Conservation (phyloP, 225 moss, liverwort and hornwort genomes). For the Sphagnum tenellum region DNA sequence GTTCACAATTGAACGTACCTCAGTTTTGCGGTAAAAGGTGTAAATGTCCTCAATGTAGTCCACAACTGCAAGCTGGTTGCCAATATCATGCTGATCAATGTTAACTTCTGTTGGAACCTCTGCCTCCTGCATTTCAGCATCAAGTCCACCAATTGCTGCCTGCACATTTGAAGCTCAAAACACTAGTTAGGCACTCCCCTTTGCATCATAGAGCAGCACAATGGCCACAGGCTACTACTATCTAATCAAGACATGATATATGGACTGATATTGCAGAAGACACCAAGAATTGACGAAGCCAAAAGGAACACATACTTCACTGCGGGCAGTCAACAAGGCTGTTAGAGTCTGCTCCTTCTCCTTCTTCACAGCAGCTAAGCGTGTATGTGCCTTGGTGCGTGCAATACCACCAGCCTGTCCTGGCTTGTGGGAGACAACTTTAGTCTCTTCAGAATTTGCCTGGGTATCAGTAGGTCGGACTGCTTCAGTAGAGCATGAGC, state of each 20-base stretch:
- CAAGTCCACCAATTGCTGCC: slow-evolving; percentile 38
- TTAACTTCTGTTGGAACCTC: slow-evolving; percentile 54
- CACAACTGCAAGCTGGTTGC: slow-evolving; percentile 72
- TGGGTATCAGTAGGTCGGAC: too few species aligned
- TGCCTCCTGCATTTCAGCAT: slow-evolving; percentile 78
- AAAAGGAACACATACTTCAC: slow-evolving; percentile 3
- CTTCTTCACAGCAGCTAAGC: slow-evolving; percentile 35
- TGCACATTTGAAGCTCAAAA: slow-evolving; percentile 1
- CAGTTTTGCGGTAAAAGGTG: slow-evolving; percentile 77
- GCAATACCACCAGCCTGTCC: slow-evolving; percentile 5
- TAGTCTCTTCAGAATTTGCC: too few species aligned
- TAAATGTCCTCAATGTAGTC: slow-evolving; percentile 96
- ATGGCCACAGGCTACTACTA: too few species aligned
- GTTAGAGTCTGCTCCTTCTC: slow-evolving; percentile 80
- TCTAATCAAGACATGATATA: too few species aligned
- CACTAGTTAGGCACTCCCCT: too few species aligned
- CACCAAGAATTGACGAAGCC: too few species aligned
- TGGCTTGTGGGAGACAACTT: too few species aligned
- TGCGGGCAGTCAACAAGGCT: slow-evolving; percentile 68
- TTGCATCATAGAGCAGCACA: too few species aligned
- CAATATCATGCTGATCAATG: slow-evolving; percentile 61
- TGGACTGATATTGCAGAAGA: too few species aligned
- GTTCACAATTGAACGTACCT: slow-evolving; percentile 2
- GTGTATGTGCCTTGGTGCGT: slow-evolving; percentile 33
- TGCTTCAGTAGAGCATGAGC: too few species aligned